phyloP scores from a whole-genome alignment of 2,329 filamentous ascomycete genomes.

The Aspergillus sergii region DNA sequence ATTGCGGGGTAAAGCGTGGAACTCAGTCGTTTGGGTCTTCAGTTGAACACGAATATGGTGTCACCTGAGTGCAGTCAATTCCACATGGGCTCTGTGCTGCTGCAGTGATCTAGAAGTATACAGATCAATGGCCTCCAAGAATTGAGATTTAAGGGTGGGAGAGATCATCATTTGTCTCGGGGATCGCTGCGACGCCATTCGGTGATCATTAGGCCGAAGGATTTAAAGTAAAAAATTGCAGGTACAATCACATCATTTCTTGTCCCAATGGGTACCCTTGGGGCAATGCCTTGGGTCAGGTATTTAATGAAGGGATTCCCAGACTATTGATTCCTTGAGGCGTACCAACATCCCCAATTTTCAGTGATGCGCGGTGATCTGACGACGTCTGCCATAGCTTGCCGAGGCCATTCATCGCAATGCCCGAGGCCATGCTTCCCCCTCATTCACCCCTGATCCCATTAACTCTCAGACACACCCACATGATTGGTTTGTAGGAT shows the following conservation, averaged over 20 bases:
- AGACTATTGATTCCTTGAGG: too few relatives aligned
- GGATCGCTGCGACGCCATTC: neutral
- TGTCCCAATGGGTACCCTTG: neutral
- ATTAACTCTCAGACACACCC: too few relatives aligned
- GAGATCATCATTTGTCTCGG: neutral
- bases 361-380: neutral
- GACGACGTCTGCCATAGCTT: neutral
- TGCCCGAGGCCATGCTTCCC: neutral
- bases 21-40: neutral
- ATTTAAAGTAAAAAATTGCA: neutral
- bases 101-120: neutral
- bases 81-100: neutral
- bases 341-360: neutral
- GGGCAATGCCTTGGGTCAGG: neutral
- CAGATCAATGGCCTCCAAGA: neutral
- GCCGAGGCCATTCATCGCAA: neutral
- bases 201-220: constrained; percentile 7
- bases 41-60: neutral
- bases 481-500: too few relatives aligned
- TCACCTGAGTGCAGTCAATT: neutral
- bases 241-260: neutral
- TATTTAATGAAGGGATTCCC: neutral
- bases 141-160: neutral
- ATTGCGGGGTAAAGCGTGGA: neutral
- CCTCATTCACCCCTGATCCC: neutral